Evolutionary conservation across 345 rosid genomes (phyloP).

Genomic region (Eucalyptus sp.): DNA sequence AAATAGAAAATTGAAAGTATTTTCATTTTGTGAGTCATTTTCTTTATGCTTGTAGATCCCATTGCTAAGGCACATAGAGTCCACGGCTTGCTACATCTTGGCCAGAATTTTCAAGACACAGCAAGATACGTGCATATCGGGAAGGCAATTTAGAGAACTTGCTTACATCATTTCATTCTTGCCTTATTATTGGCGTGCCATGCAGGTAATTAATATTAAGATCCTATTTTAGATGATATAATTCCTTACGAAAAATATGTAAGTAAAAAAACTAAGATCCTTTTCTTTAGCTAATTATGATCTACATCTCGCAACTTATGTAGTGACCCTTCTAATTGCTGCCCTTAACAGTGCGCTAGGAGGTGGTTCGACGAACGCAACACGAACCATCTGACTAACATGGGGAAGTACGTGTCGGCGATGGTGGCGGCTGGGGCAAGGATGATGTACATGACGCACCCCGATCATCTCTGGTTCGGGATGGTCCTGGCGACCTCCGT

Average conservation of each 20-base stretch:
- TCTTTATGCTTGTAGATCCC: slow-evolving; percentile 46
- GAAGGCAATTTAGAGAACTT: slow-evolving; percentile 63
- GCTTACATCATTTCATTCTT: slow-evolving; percentile 80
- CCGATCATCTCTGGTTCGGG: slow-evolving; percentile 38
- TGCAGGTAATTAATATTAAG: slow-evolving; percentile 52
- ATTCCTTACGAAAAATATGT: not conserved
- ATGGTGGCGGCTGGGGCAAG: slow-evolving; percentile 96
- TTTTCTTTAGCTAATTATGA: not conserved
- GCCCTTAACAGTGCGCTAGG: slow-evolving; percentile 61
- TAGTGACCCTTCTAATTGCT: not conserved
- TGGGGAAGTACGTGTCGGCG: slow-evolving; percentile 97
- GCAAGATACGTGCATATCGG: slow-evolving; percentile 58
- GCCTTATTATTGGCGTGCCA: slow-evolving; percentile 97
- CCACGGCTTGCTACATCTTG: slow-evolving; percentile 79
- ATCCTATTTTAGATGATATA: not conserved
- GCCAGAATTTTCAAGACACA: slow-evolving; percentile 65
- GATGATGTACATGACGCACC: slow-evolving; percentile 54
- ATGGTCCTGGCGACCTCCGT: slow-evolving; percentile 55
- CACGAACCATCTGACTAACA: slow-evolving; percentile 61
- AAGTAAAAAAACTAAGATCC: not conserved
- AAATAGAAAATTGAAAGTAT: too few relatives aligned
- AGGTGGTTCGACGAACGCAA: slow-evolving; percentile 84
- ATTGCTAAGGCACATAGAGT: slow-evolving; percentile 74
- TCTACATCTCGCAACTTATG: not conserved
- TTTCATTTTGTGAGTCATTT: not conserved